Conservation (phyloP, 2,329 filamentous ascomycete species). For the Fusarium sublunatum region DNA sequence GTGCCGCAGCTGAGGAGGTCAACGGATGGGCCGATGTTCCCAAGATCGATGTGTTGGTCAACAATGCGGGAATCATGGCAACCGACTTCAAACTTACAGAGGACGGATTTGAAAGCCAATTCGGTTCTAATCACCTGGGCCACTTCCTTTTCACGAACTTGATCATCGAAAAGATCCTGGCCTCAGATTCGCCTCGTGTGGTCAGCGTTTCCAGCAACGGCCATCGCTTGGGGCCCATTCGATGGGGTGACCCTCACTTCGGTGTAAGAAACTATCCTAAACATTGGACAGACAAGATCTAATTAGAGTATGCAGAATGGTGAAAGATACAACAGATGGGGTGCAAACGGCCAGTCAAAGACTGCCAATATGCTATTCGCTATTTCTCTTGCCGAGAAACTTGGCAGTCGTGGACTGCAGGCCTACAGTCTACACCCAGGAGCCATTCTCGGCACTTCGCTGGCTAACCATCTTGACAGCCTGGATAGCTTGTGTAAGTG, state of each 20-base stretch:
- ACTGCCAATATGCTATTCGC: constrained; percentile 27
- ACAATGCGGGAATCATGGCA: constrained; percentile 16
- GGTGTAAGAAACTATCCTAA: neutral
- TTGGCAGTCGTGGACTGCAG: constrained; percentile 15
- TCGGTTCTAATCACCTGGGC: constrained; percentile 17
- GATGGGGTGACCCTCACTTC: constrained; percentile 19
- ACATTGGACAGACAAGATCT: accelerated
- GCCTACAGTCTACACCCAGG: constrained; percentile 28
- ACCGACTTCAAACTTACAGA: constrained; percentile 17
- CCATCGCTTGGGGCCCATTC: constrained; percentile 8
- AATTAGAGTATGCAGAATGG: neutral
- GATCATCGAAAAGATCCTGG: neutral
- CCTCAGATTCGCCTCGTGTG: constrained; percentile 8
- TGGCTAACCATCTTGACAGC: neutral
- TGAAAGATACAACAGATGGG: constrained; percentile 15
- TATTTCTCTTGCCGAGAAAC: constrained; percentile 31
- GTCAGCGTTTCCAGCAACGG: constrained; percentile 19
- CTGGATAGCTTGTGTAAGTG: constrained; percentile 5
- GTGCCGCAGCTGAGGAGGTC: constrained; percentile 3
- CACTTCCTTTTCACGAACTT: constrained; percentile 26
- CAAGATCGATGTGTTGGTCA: constrained; percentile 13
- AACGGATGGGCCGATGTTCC: constrained; percentile 4
- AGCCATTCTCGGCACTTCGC: neutral
- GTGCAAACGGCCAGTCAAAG: constrained; percentile 23
- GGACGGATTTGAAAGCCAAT: constrained; percentile 12